Base-by-base conservation (phyloP, 192 early-diverging fungal genomes). In the Phycomyces blakesleeanus region DNA sequence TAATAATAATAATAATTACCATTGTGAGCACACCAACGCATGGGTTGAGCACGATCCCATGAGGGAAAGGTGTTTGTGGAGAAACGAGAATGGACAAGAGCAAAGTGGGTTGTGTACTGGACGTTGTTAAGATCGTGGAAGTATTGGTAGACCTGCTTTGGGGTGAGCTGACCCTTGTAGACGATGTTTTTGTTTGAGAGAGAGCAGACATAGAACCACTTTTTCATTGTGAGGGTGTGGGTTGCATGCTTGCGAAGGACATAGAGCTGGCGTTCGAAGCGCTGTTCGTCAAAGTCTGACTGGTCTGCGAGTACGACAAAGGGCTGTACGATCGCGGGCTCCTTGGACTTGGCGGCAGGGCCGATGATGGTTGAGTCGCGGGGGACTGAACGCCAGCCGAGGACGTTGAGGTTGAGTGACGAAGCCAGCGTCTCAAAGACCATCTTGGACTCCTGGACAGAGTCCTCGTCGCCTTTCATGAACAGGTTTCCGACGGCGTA, bases 21-120 rank as follows among this genome's bases (percentile, higher is more conserved):
- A 75, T 98, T 98, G 84, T 98, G 97, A 51, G 95, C 97, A 66
- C 90, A 91, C 93, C 91, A 93, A 73, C 93, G 81, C 91, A 98
- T 95, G 37, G 97, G 97, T 78, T 98, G 97, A 44, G 97, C 95
- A 66, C 97, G 88, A 78, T 98, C 97, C 97, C 97, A 98, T 9
- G 89, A 91, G 8, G 97, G 97, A 82, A 98, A 98, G 14, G 97
- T 98, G 80, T 98, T 98, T 34, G 97, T 98, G 39, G 94, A 97
- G 86, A 98, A 98, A 56, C 97, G 87, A 42, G 95, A 97, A 80
- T 98, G 97, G 29, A 98, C 97, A 51, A 98, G 82, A 8, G 92
- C 91, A 89, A 98, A 98, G 68, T 96, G 91, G 47, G 94, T 89
- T 65, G 80, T 78, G 75, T 88, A 98, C 50, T 77, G 80, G 56